Evolutionary conservation across 2,329 filamentous ascomycete species (phyloP).

Genomic region (Fusarium burgessii): DNA sequence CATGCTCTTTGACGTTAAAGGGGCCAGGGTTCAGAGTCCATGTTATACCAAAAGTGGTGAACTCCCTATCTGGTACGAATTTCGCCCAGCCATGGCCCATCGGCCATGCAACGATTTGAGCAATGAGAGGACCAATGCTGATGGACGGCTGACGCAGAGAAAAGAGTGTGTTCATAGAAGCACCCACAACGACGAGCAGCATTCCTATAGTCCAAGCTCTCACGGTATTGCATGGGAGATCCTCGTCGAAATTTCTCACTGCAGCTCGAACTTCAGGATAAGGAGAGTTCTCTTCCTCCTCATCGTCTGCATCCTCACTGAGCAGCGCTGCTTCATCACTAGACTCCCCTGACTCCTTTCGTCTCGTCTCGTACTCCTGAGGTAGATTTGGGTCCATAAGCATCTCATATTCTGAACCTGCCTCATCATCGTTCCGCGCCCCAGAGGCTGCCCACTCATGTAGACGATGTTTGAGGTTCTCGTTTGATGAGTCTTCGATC

Average conservation of each 20-base stretch:
- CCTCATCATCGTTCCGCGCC: constrained; percentile 55
- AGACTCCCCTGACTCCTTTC: constrained; percentile 29
- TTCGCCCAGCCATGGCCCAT: constrained; percentile 71
- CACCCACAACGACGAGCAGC: constrained; percentile 66
- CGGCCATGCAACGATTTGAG: constrained; percentile 73
- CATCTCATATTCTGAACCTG: constrained; percentile 65
- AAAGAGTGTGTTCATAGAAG: constrained; percentile 73
- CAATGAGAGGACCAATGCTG: constrained; percentile 69
- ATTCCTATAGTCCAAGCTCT: constrained; percentile 74
- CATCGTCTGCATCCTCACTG: constrained; percentile 53
- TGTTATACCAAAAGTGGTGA: constrained; percentile 64
- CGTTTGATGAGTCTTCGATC: constrained; percentile 37
- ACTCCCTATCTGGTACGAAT: constrained; percentile 62
- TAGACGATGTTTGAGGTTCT: constrained; percentile 50
- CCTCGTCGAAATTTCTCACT: constrained; percentile 73
- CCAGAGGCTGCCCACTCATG: constrained; percentile 58
- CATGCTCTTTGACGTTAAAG: constrained; percentile 78
- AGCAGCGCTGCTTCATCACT: constrained; percentile 43
- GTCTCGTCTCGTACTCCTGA: constrained; percentile 56
- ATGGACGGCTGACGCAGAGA: constrained; percentile 73
- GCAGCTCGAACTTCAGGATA: constrained; percentile 75
- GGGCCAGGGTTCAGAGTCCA: constrained; percentile 75
- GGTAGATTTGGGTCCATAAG: constrained; percentile 67
- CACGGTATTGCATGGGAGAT: constrained; percentile 74
- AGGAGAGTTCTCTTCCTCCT: constrained; percentile 62